phyloP scores from a whole-genome alignment of 352 stramenopile genomes.

The Pythium phragmitis region DNA sequence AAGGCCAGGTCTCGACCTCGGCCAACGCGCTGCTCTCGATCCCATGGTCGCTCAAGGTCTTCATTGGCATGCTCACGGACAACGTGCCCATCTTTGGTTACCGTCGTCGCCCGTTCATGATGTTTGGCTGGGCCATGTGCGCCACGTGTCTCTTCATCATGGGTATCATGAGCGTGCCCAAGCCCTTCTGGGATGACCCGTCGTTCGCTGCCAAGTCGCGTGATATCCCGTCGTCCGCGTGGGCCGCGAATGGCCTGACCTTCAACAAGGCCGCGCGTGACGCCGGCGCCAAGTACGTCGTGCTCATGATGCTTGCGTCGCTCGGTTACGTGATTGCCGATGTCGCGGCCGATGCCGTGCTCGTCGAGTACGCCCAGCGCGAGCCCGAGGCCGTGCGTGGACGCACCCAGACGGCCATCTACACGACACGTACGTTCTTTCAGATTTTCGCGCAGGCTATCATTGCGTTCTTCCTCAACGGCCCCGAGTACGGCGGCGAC shows the following conservation, averaged over 20 bases:
- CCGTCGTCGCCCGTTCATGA: conserved; percentile 39
- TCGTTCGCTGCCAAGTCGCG: conserved; percentile 3
- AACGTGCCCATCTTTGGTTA: conserved; percentile 38
- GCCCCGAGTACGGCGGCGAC: conserved; percentile 27
- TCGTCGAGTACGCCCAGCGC: conserved; percentile 29
- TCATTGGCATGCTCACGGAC: conserved; percentile 37
- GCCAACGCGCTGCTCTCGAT: conserved; percentile 30
- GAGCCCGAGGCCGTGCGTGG: conserved; percentile 20
- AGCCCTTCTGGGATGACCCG: conserved; percentile 26
- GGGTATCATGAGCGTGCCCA: conserved; percentile 27
- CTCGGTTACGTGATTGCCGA: conserved; percentile 38
- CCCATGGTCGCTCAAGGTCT: conserved; percentile 42
- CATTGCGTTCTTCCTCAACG: conserved; percentile 28
- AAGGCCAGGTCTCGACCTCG: conserved; percentile 26
- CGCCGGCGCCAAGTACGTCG: conserved; percentile 26
- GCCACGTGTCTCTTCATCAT: conserved; percentile 27
- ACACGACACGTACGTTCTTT: conserved; percentile 27
- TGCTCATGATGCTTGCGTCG: conserved; percentile 34
- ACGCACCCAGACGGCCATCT: conserved; percentile 26
- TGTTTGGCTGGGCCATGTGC: conserved; percentile 34
- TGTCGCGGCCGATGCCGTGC: conserved; percentile 33
- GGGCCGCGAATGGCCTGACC: conserved; percentile 14
- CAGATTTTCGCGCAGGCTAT: conserved; percentile 25
- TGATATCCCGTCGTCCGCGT: conserved; percentile 11
- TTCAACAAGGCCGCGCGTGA: conserved; percentile 27